A percentile compares a stretch with the other conserved stretches of the same genome.
phyloP scores from a whole-genome alignment of 768 basidiomycete species.

The Amanita rubescens region DNA sequence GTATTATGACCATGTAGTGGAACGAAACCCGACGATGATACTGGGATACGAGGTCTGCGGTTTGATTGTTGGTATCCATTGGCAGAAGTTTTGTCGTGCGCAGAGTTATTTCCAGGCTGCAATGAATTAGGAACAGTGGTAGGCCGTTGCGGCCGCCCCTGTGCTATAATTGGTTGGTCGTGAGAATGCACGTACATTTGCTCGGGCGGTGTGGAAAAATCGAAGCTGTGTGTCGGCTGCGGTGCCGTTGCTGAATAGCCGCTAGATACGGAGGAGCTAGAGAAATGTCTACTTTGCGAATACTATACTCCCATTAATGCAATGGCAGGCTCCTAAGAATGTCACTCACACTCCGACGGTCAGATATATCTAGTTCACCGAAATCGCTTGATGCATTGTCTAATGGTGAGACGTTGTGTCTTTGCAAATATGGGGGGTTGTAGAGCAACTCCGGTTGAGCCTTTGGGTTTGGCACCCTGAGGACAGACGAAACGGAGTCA shows the following conservation, averaged over 20 bases:
- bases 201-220: constrained; percentile 27
- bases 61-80: constrained; percentile 28
- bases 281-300: constrained; percentile 18
- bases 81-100: constrained; percentile 27
- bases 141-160: constrained; percentile 13
- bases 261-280: constrained; percentile 28
- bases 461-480: constrained; percentile 55
- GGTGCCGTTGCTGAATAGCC: constrained; percentile 25
- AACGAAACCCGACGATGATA: constrained; percentile 62
- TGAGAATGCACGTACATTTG: constrained; percentile 27
- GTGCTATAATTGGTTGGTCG: constrained; percentile 31
- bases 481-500: constrained; percentile 52
- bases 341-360: constrained; percentile 28
- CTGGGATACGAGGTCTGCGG: constrained; percentile 54
- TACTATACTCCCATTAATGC: constrained; percentile 4
- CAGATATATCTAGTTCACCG: constrained; percentile 52
- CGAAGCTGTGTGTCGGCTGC: constrained; percentile 30
- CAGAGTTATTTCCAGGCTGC: constrained; percentile 21
- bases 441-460: constrained; percentile 58
- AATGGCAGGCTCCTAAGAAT: neutral
- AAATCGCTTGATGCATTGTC: constrained; percentile 60
- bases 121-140: neutral
- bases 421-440: constrained; percentile 63
- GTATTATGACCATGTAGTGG: constrained; percentile 40
- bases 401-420: constrained; percentile 32